Evolutionary conservation across 768 basidiomycete genomes (phyloP), one percentile per base, ranked within the genome.

Genomic region (Agaricus blazei): DNA sequence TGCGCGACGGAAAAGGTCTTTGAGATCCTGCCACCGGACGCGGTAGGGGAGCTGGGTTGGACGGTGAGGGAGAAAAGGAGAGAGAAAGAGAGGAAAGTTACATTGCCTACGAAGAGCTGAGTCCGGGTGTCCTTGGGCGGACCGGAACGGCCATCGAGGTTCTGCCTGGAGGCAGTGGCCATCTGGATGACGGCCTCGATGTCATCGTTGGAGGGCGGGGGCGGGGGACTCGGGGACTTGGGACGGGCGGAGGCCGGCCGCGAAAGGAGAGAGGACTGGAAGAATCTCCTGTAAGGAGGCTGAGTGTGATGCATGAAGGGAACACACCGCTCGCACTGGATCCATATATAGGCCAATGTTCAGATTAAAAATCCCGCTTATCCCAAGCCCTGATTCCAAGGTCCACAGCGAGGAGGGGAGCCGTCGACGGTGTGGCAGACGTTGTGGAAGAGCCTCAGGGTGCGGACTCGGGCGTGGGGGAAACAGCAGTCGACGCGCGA

Each of bases 21-120:
- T 98, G 59, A 99, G 82, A 74, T 99, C 97, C 74, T 99, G 97
- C 97, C 97, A 99, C 53, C 97, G 85, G 38, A 98, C 95, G 58
- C 96, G 80, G 71, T 96, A 98, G 0, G 97, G 97, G 26, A 99
- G 82, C 93, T 95, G 58, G 48, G 45, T 58, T 41, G 50, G 58
- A 50, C 27, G 43, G 51, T 56, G 42, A 53, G 43, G 46, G 60
- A 34, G 52, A 50, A 52, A 55, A 9, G 49, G 9, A 48, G 47
- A 48, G 53, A 52, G 23, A 24, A 14, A 55, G 48, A 41, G 47
- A 24, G 54, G n/a, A 53, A 45, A 40, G 44, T 57, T 70, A 95
- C 93, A 70, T 99, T 99, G 59, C 93, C 94, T 26, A 98, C 90
- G 64, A 96, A 98, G 6, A 99, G 79, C 72, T 98, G 95, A 0